These are phyloP conservation scores for Glycine tomentella DNA, from an alignment of 306 rosid species.

Conservation along the genomic window DNA sequence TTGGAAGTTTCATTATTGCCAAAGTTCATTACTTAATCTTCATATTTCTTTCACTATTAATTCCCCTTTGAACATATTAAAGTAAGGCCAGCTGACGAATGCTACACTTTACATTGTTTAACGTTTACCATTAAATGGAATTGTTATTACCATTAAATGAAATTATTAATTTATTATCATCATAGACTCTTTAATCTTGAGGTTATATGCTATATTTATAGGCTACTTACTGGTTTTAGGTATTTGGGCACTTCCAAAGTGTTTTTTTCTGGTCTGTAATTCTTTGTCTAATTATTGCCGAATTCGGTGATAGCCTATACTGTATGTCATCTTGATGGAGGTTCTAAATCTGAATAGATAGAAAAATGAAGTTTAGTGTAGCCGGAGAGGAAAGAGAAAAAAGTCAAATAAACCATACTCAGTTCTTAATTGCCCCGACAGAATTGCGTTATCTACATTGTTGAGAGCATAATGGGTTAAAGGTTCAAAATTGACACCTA, in stretches of 20 bases:
- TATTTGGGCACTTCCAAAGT: constrained; percentile 35
- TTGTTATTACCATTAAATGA: constrained; percentile 16
- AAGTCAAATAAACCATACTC: not conserved
- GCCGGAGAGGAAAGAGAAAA: not conserved
- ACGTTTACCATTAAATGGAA: constrained; percentile 9
- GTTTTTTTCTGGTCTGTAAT: not conserved
- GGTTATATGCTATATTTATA: not conserved
- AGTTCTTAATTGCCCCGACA: constrained; percentile 9
- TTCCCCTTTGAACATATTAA: not conserved
- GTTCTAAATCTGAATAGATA: constrained; percentile 27
- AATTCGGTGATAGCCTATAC: constrained; percentile 21
- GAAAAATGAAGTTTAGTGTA: constrained; percentile 33
- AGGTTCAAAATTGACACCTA: no score
- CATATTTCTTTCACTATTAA: constrained; percentile 14
- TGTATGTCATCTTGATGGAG: constrained; percentile 18
- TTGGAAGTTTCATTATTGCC: constrained; percentile 35
- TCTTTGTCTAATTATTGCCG: constrained; percentile 10
- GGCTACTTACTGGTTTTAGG: constrained; percentile 13
- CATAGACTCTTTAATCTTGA: not conserved
- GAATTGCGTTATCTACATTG: constrained; percentile 3
- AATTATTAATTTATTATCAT: not conserved
- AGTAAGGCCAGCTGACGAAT: constrained; percentile 12
- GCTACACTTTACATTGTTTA: not conserved
- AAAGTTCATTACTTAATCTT: constrained; percentile 27
- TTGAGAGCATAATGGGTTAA: constrained; percentile 30